Evolutionary conservation across 306 rosid species (phyloP).

Genomic region (Argentina anserina): DNA sequence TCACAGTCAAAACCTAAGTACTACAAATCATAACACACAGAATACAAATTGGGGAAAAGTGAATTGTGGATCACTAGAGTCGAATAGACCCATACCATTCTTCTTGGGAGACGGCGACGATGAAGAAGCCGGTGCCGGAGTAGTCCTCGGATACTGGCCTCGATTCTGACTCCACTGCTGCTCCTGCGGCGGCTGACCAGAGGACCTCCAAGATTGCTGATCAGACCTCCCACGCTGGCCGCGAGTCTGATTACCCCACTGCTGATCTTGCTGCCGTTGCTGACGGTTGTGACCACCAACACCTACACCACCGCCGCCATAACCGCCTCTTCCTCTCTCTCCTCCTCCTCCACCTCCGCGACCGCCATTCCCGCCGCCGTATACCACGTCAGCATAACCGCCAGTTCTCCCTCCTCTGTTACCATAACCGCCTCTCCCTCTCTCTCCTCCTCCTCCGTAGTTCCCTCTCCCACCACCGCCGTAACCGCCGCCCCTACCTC

Average conservation of each 20-base stretch:
- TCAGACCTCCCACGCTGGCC: background rate
- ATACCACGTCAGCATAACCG: background rate
- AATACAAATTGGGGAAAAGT: background rate
- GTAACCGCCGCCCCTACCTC: slow-evolving; percentile 14
- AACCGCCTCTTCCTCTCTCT: slow-evolving; percentile 5
- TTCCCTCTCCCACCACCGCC: background rate
- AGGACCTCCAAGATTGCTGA: background rate
- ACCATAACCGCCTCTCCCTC: background rate
- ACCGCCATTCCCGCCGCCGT: background rate
- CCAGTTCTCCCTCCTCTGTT: background rate
- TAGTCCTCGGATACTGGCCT: background rate
- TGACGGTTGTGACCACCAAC: slow-evolving; percentile 1
- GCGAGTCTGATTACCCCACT: background rate
- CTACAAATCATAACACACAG: background rate
- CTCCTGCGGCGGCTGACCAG: background rate
- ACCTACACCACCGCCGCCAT: background rate
- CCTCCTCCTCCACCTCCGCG: background rate
- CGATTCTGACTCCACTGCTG: background rate
- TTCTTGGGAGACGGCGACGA: background rate
- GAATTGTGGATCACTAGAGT: background rate
- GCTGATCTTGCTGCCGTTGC: background rate
- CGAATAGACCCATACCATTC: background rate
- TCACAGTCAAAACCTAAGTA: background rate
- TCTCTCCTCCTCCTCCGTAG: background rate
- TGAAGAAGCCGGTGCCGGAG: background rate